These are phyloP conservation scores for Penstemon davidsonii DNA, from an alignment of 257 asterid species.

Conservation along the genomic window DNA sequence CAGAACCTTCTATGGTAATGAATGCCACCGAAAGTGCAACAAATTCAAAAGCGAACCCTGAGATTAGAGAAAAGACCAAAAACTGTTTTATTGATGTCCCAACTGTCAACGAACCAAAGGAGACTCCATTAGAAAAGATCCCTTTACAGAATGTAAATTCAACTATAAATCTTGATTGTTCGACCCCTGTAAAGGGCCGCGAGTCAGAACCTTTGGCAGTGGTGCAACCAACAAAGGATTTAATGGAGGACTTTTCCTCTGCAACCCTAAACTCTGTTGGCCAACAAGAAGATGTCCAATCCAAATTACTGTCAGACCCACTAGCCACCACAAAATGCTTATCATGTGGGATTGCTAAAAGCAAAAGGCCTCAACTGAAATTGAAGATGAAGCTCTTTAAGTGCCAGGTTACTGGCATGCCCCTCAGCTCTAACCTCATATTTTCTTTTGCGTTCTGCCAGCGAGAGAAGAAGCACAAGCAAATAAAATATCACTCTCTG, in stretches of 20 bases:
- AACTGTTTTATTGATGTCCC: too few species aligned
- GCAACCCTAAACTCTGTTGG: constrained; percentile 23
- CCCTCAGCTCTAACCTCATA: constrained; percentile 62
- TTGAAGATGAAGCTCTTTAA: constrained; percentile 38
- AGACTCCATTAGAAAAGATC: constrained; percentile 30
- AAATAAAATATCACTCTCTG: constrained; percentile 29
- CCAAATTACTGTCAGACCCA: not conserved
- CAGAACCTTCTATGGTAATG: constrained; percentile 13
- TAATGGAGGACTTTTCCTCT: constrained; percentile 25
- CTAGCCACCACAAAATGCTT: not conserved
- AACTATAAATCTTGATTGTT: constrained; percentile 24
- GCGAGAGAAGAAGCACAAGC: constrained; percentile 41
- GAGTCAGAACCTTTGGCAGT: constrained; percentile 25
- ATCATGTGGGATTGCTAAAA: constrained; percentile 14
- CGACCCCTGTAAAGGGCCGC: constrained; percentile 30
- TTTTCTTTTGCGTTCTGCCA: constrained; percentile 47
- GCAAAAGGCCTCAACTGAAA: constrained; percentile 18
- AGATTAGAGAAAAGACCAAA: too few species aligned
- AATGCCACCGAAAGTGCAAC: too few species aligned
- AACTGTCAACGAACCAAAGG: too few species aligned
- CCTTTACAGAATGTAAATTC: constrained; percentile 29
- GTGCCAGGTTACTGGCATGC: constrained; percentile 29
- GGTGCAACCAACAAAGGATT: constrained; percentile 34
- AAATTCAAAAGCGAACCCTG: too few species aligned
- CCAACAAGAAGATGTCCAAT: constrained; percentile 25